Conservation (phyloP, 495 filamentous ascomycete species). For the Trichoderma reesei region DNA sequence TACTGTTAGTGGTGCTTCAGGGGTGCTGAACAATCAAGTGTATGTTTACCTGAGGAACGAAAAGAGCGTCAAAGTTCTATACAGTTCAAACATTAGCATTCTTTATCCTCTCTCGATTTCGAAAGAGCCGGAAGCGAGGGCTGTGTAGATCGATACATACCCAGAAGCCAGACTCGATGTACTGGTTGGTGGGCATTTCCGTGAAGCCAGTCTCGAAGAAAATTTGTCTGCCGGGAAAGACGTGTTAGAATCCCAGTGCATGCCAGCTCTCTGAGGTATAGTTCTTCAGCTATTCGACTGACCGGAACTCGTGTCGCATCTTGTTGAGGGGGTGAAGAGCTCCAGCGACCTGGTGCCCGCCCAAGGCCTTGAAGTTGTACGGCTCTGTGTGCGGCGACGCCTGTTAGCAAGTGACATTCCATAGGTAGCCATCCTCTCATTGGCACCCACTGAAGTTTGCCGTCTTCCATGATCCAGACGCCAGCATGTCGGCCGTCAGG, state of each 20-base stretch:
- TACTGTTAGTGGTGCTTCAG: background rate
- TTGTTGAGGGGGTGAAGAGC: conserved; percentile 92
- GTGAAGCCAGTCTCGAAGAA: conserved; percentile 92
- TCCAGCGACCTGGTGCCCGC: conserved; percentile 66
- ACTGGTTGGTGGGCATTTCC: conserved; percentile 71
- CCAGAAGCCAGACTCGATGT: conserved; percentile 96
- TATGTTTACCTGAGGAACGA: conserved; percentile 59
- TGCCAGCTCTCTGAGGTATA: background rate
- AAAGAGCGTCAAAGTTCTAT: conserved; percentile 87
- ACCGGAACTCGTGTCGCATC: conserved; percentile 81
- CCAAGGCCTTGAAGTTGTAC: conserved; percentile 93
- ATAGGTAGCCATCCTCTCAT: too few relatives aligned
- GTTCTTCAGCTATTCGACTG: background rate
- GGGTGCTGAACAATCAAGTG: background rate
- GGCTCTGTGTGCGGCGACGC: conserved; percentile 38
- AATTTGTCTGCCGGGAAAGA: conserved; percentile 43
- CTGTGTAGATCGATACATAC: conserved; percentile 29
- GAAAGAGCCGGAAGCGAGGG: conserved; percentile 18
- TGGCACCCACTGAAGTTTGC: conserved; percentile 52
- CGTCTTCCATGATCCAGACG: conserved; percentile 70
- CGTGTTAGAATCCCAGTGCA: background rate
- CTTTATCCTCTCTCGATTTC: too few relatives aligned
- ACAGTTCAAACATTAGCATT: background rate
- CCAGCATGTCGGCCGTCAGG: conserved; percentile 85
- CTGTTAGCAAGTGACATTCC: background rate